A percentile compares a stretch with the other conserved stretches of the same genome.
These are phyloP conservation scores for Allium sativum DNA, from an alignment of 106 monocot genomes.

Conservation along the genomic window DNA sequence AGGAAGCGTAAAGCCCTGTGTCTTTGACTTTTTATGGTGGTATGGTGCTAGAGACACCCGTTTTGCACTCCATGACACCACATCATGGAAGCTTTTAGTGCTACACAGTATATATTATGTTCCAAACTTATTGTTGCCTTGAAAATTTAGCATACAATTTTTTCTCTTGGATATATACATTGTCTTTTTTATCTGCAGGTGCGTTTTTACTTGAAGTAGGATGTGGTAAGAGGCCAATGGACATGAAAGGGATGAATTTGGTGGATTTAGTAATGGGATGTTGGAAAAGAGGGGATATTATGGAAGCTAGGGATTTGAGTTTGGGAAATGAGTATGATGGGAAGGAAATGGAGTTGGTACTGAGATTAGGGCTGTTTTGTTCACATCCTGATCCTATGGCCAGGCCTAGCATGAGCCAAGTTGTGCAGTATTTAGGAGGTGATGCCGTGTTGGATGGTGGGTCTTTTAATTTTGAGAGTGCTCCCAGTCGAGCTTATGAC, in stretches of 20 bases:
- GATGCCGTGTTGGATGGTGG: constrained; percentile 6
- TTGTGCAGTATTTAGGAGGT: constrained; percentile 12
- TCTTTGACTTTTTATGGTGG: too few relatives aligned
- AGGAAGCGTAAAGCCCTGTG: too few relatives aligned
- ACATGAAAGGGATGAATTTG: constrained; percentile 6
- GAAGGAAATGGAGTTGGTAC: constrained; percentile 10
- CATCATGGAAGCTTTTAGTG: too few relatives aligned
- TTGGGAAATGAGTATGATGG: background rate
- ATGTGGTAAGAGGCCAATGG: constrained; percentile 17
- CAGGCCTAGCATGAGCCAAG: constrained; percentile 21
- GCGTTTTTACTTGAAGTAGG: constrained; percentile 22
- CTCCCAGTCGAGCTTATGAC: background rate
- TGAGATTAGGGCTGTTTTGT: constrained; percentile 14
- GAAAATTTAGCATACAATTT: too few relatives aligned
- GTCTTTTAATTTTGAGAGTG: background rate
- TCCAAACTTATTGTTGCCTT: too few relatives aligned
- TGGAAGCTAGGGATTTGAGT: constrained; percentile 8
- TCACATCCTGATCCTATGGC: constrained; percentile 13
- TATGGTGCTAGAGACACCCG: too few relatives aligned
- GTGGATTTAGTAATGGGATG: constrained; percentile 14
- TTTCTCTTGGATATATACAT: too few relatives aligned
- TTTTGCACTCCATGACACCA: too few relatives aligned
- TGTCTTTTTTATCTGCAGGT: too few relatives aligned
- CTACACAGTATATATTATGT: too few relatives aligned
- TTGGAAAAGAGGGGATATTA: constrained; percentile 5